These are phyloP conservation scores for Tylopilus intermedius DNA, from an alignment of 768 basidiomycete species.

Conservation along the genomic window DNA sequence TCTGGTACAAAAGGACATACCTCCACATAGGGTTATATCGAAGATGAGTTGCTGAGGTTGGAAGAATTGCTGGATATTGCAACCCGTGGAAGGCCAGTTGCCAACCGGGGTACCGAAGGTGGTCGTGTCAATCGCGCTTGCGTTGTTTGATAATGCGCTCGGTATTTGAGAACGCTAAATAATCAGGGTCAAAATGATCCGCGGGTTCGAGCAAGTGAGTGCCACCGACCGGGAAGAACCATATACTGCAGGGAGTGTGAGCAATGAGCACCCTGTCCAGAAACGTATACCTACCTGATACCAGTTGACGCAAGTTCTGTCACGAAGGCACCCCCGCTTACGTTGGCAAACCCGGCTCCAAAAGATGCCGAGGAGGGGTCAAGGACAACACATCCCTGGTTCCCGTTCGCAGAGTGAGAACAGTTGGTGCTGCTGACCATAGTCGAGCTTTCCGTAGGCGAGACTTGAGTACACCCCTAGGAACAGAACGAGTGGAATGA, in stretches of 20 bases:
- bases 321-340: slow-evolving; percentile 70
- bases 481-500: neutral
- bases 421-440: slow-evolving; percentile 57
- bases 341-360: slow-evolving; percentile 59
- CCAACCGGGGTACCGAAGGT: slow-evolving; percentile 63
- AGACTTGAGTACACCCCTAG: slow-evolving; percentile 50
- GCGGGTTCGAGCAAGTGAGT: neutral
- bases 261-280: neutral
- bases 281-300: slow-evolving; percentile 47
- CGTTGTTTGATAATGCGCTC: slow-evolving; percentile 41
- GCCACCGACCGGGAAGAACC: slow-evolving; percentile 29
- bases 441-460: slow-evolving; percentile 47
- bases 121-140: slow-evolving; percentile 49
- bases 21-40: slow-evolving; percentile 69
- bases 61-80: slow-evolving; percentile 43
- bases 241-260: slow-evolving; percentile 17
- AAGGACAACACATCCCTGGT: slow-evolving; percentile 61
- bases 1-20: slow-evolving; percentile 30
- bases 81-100: slow-evolving; percentile 59
- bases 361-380: slow-evolving; percentile 54
- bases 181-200: neutral
- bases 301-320: slow-evolving; percentile 65
- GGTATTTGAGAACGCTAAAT: slow-evolving; percentile 41
- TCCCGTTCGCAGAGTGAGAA: slow-evolving; percentile 47
- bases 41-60: slow-evolving; percentile 63